Conservation (phyloP, 345 rosid genomes). For the Eutrema heterophyllum region DNA sequence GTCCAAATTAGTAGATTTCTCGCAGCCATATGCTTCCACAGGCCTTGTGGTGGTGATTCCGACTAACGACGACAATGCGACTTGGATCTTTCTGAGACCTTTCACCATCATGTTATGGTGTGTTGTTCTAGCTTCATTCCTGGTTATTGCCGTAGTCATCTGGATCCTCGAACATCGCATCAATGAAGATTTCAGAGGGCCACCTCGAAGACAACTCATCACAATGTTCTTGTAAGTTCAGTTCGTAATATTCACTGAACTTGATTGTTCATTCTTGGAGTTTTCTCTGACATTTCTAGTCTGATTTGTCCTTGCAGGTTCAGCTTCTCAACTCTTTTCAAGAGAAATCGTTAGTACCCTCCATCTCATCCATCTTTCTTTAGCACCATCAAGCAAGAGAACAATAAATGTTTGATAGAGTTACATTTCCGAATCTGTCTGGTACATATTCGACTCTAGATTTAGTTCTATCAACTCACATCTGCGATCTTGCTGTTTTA, state of each 20-base stretch:
- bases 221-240: slow-evolving; percentile 61
- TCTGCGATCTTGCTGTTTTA: neutral
- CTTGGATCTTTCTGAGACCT: slow-evolving; percentile 79
- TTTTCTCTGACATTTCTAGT: slow-evolving; percentile 1
- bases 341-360: slow-evolving; percentile 62
- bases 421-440: slow-evolving; percentile 1
- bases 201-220: slow-evolving; percentile 48
- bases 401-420: neutral
- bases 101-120: slow-evolving; percentile 61
- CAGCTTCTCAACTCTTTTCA: slow-evolving; percentile 90
- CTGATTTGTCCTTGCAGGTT: slow-evolving; percentile 52
- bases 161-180: slow-evolving; percentile 86
- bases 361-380: neutral
- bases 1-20: slow-evolving; percentile 56
- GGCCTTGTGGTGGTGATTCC: slow-evolving; percentile 82
- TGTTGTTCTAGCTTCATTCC: slow-evolving; percentile 43
- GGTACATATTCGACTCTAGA: neutral
- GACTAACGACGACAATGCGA: slow-evolving; percentile 25
- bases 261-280: neutral
- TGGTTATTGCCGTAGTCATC: slow-evolving; percentile 56
- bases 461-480: slow-evolving; percentile 1
- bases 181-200: slow-evolving; percentile 68
- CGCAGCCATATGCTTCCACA: slow-evolving; percentile 61
- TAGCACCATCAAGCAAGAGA: neutral
- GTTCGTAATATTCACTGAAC: slow-evolving; percentile 9